Evolutionary conservation across 305 asterid genomes (phyloP).

Genomic region (Stenogyne calaminthoides): DNA sequence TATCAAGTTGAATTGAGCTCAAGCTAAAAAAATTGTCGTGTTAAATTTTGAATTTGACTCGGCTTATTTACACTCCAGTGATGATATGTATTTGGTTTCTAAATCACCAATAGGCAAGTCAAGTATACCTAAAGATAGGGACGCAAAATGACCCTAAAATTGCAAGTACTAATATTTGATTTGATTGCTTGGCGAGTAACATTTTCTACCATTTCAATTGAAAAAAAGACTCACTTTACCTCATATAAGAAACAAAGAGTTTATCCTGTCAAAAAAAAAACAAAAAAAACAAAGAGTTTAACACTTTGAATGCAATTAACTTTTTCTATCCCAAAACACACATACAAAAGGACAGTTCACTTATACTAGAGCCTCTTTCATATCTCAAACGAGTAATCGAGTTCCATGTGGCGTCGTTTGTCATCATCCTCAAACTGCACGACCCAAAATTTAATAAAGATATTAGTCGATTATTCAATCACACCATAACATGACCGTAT

Average conservation of each 20-base stretch:
- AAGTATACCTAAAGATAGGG: too few species aligned
- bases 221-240: background rate
- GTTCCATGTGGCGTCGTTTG: slow-evolving; percentile 64
- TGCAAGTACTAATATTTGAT: background rate
- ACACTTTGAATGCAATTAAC: background rate
- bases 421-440: slow-evolving; percentile 78
- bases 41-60: too few species aligned
- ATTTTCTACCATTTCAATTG: background rate
- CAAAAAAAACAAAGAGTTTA: background rate
- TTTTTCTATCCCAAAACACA: background rate
- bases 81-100: too few species aligned
- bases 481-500: background rate
- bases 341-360: background rate
- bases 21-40: too few species aligned
- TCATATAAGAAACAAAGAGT: slow-evolving; percentile 8
- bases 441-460: slow-evolving; percentile 17
- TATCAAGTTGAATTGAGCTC: too few species aligned
- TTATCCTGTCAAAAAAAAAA: too few species aligned
- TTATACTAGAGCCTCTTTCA: slow-evolving; percentile 43
- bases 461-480: background rate
- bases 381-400: slow-evolving; percentile 67
- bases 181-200: background rate
- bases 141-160: background rate
- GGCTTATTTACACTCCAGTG: too few species aligned
- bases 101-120: too few species aligned